Evolutionary conservation across 2,329 filamentous ascomycete genomes (phyloP).

Genomic region (Colletotrichum sp.): DNA sequence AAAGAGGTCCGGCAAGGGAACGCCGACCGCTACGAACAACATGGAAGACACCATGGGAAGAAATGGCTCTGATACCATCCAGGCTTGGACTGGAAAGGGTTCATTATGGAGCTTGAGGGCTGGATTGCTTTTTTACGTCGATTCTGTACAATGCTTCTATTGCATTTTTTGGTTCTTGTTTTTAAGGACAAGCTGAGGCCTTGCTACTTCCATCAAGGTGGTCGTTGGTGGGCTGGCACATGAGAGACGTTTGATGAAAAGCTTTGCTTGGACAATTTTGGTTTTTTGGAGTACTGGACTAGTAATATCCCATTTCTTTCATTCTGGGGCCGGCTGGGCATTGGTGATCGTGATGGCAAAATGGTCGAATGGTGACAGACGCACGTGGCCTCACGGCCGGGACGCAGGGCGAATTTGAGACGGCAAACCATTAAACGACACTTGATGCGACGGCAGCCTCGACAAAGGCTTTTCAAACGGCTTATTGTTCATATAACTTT

Average conservation of each 20-base stretch:
- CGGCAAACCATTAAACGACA: not conserved
- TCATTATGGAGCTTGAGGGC: not conserved
- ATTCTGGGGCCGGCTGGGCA: not conserved
- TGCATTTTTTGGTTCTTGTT: not conserved
- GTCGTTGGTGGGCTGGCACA: not conserved
- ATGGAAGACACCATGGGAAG: constrained; percentile 8
- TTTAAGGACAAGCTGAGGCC: not conserved
- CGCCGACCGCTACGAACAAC: constrained; percentile 13
- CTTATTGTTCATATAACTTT: not conserved
- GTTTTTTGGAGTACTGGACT: constrained; percentile 8
- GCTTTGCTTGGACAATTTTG: constrained; percentile 5
- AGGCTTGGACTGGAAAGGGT: constrained; percentile 5
- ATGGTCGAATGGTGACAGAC: not conserved
- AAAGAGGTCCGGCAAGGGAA: constrained; percentile 8
- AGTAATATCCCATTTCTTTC: constrained; percentile 11
- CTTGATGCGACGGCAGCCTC: not conserved
- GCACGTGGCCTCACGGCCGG: not conserved
- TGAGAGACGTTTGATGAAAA: constrained; percentile 8
- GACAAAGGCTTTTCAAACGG: not conserved
- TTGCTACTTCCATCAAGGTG: not conserved
- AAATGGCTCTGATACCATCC: constrained; percentile 9
- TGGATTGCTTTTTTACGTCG: not conserved
- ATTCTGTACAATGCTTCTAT: constrained; percentile 10
- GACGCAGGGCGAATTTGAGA: not conserved
- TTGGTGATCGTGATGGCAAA: not conserved